A percentile compares a stretch with the other conserved stretches of the same genome.
phyloP scores from a whole-genome alignment of 768 basidiomycete species.

The Tylopilus felleus region DNA sequence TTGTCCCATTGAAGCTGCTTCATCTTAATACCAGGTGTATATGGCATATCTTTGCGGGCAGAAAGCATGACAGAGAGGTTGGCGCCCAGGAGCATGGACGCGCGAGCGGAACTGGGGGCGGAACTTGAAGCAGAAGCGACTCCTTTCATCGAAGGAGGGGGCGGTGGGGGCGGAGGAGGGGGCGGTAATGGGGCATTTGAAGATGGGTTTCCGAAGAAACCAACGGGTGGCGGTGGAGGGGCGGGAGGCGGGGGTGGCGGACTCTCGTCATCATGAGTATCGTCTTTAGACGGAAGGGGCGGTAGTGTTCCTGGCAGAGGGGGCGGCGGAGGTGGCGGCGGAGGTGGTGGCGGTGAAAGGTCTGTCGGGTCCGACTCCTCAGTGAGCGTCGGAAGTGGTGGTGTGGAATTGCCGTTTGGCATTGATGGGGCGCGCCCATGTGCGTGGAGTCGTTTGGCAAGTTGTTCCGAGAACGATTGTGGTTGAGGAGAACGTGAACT shows the following conservation, averaged over 20 bases:
- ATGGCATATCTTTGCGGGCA: slow-evolving; percentile 78
- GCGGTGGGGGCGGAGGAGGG: slow-evolving; percentile 38
- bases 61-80: slow-evolving; percentile 55
- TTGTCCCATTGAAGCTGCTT: slow-evolving; percentile 99
- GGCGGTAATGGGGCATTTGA: slow-evolving; percentile 22
- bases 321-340: slow-evolving; percentile 10
- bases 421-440: slow-evolving; percentile 44
- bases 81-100: slow-evolving; percentile 56
- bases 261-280: slow-evolving; percentile 15
- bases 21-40: slow-evolving; percentile 88
- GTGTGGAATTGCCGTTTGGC: slow-evolving; percentile 36
- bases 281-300: slow-evolving; percentile 17
- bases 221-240: slow-evolving; percentile 37
- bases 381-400: slow-evolving; percentile 36
- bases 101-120: slow-evolving; percentile 48
- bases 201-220: slow-evolving; percentile 27
- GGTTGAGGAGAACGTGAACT: slow-evolving; percentile 33
- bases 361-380: slow-evolving; percentile 35
- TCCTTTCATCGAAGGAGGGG: slow-evolving; percentile 30
- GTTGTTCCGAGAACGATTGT: slow-evolving; percentile 58
- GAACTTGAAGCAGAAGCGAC: slow-evolving; percentile 36
- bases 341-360: slow-evolving; percentile 27
- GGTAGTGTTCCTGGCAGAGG: slow-evolving; percentile 9
- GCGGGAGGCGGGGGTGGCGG: slow-evolving; percentile 33
- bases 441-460: slow-evolving; percentile 54